phyloP scores from a whole-genome alignment of 2,329 filamentous ascomycete species.

The Colletotrichum sublineola region DNA sequence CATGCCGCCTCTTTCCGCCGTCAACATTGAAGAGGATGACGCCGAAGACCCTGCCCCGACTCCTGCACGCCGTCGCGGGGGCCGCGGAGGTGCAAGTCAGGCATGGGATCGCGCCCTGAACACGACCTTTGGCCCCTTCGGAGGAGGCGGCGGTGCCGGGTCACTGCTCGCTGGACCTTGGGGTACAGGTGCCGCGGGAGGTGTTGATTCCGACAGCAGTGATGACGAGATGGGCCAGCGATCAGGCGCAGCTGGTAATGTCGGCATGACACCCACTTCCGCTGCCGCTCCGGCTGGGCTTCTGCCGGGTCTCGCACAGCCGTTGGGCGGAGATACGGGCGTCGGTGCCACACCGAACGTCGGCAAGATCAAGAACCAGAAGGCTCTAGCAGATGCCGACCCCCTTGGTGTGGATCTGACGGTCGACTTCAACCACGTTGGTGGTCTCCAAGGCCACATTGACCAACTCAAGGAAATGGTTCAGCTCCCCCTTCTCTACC shows the following conservation, averaged over 20 bases:
- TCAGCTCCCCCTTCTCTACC: constrained; percentile 91
- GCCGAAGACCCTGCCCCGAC: constrained; percentile 76
- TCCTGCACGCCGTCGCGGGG: constrained; percentile 76
- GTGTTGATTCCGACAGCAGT: constrained; percentile 94
- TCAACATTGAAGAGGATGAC: constrained; percentile 79
- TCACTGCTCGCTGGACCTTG: constrained; percentile 81
- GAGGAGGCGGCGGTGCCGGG: constrained; percentile 78
- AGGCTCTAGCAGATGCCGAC: constrained; percentile 92
- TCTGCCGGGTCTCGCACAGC: constrained; percentile 55
- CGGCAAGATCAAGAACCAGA: constrained; percentile 93
- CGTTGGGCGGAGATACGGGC: constrained; percentile 50
- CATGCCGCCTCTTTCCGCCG: constrained; percentile 76
- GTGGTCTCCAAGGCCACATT: constrained; percentile 92
- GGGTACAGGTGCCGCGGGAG: constrained; percentile 80
- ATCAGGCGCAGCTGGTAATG: constrained; percentile 62
- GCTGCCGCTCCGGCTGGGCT: constrained; percentile 61
- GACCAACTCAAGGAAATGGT: constrained; percentile 99
- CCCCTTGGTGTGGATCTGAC: constrained; percentile 92
- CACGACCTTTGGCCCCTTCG: constrained; percentile 93
- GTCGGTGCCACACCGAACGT: constrained; percentile 77
- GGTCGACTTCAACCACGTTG: constrained; percentile 94
- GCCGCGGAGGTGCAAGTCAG: constrained; percentile 69
- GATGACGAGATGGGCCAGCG: constrained; percentile 87
- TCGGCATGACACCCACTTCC: constrained; percentile 72
- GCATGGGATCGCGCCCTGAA: constrained; percentile 86